A percentile compares a stretch with the other conserved stretches of the same genome.
Evolutionary conservation across 257 asterid species (phyloP).

Genomic region (Primulina huaijiensis): DNA sequence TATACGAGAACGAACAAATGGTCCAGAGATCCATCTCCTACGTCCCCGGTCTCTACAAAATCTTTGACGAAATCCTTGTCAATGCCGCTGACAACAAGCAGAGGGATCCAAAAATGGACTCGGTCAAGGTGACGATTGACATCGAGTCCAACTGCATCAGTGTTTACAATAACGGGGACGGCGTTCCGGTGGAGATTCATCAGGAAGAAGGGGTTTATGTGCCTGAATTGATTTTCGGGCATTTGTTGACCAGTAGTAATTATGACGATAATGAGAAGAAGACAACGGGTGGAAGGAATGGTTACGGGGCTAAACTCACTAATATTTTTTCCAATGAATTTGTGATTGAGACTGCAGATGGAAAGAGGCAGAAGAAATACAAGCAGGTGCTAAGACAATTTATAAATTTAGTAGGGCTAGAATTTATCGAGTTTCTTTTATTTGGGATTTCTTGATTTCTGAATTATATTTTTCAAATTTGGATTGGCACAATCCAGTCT

Average conservation of each 20-base stretch:
- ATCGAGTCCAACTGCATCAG: conserved; percentile 60
- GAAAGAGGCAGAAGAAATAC: conserved; percentile 72
- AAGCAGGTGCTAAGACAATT: conserved; percentile 61
- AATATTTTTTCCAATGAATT: conserved; percentile 89
- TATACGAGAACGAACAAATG: conserved; percentile 61
- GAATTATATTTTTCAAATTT: background rate
- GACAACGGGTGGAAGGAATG: conserved; percentile 96
- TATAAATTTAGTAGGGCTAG: background rate
- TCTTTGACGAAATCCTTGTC: conserved; percentile 89
- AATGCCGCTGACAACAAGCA: conserved; percentile 96
- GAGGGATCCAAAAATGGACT: conserved; percentile 80
- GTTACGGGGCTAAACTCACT: conserved; percentile 93
- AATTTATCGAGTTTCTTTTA: background rate
- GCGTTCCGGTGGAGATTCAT: conserved; percentile 95
- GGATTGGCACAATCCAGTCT: background rate
- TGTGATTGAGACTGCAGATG: conserved; percentile 91
- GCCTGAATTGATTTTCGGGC: conserved; percentile 96
- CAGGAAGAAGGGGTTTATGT: conserved; percentile 96
- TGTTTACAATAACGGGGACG: conserved; percentile 87
- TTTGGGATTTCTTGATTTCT: background rate
- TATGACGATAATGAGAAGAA: conserved; percentile 87
- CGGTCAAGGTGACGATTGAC: conserved; percentile 69
- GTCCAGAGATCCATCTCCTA: conserved; percentile 52
- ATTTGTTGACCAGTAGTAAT: conserved; percentile 92
- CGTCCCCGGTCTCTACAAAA: conserved; percentile 94